A percentile compares a stretch with the other conserved stretches of the same genome.
Evolutionary conservation across 768 basidiomycete species (phyloP).

Genomic region (Russula virescens): DNA sequence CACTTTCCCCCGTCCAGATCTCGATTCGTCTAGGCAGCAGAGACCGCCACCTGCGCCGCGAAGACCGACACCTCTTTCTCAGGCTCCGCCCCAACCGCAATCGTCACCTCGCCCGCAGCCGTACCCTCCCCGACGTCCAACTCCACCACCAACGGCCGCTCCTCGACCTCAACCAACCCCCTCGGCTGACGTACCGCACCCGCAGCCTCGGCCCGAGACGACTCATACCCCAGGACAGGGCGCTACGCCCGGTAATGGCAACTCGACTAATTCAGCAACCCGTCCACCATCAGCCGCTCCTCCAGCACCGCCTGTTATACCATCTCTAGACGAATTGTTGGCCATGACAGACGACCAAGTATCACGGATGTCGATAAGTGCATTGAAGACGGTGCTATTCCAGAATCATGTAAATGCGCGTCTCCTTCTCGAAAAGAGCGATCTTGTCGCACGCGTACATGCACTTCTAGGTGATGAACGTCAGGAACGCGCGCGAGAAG

Average conservation of each 20-base stretch:
- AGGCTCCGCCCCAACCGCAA: constrained; percentile 26
- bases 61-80: constrained; percentile 23
- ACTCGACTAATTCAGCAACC: background rate
- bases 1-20: constrained; percentile 26
- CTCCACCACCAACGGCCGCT: constrained; percentile 17
- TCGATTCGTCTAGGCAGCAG: constrained; percentile 27
- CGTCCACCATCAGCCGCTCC: constrained; percentile 9
- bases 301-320: constrained; percentile 33
- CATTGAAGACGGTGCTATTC: constrained; percentile 75
- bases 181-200: background rate
- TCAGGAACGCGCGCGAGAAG: constrained; percentile 45
- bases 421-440: constrained; percentile 77
- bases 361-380: constrained; percentile 55
- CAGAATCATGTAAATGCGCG: constrained; percentile 68
- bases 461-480: constrained; percentile 60
- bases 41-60: constrained; percentile 20
- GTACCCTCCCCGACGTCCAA: constrained; percentile 20
- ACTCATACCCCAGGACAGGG: background rate
- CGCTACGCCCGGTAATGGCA: constrained; percentile 2
- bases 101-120: constrained; percentile 23
- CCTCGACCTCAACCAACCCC: constrained; percentile 5
- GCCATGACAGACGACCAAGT: constrained; percentile 53
- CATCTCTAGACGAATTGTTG: constrained; percentile 65
- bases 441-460: constrained; percentile 68
- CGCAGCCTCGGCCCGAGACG: constrained; percentile 4